Conservation (phyloP, 2,329 filamentous ascomycete genomes). For the Phyllosticta capitalensis region DNA sequence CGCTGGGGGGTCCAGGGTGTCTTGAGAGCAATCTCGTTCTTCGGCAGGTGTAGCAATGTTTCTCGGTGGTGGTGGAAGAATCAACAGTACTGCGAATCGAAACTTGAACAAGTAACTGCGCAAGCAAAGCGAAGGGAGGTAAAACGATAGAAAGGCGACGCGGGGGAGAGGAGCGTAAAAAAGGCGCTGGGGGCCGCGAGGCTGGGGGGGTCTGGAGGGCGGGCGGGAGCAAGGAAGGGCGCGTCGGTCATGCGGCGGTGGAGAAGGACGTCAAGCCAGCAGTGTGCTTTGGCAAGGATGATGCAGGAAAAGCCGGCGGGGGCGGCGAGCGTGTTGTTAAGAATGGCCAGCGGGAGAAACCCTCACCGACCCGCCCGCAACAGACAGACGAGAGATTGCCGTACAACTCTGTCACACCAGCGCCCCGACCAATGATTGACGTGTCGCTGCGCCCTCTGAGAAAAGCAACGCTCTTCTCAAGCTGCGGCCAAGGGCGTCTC, state of each 20-base stretch:
- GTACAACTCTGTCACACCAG: conserved; percentile 10
- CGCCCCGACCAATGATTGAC: conserved; percentile 7
- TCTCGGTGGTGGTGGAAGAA: neutral
- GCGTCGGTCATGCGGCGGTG: conserved; percentile 11
- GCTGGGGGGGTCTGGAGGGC: conserved; percentile 1
- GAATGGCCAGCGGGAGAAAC: neutral
- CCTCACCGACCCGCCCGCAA: neutral
- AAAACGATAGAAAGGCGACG: neutral
- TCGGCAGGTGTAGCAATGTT: neutral
- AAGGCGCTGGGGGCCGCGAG: conserved; percentile 3
- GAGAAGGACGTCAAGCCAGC: conserved; percentile 4
- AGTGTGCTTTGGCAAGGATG: conserved; percentile 6
- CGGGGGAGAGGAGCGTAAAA: conserved; percentile 9
- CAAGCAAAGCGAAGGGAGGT: conserved; percentile 3
- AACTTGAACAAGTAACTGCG: neutral
- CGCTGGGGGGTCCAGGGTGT: conserved; percentile 11
- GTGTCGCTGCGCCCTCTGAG: conserved; percentile 6
- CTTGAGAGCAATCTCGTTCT: neutral
- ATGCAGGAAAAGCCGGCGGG: conserved; percentile 1
- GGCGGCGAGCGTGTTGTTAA: neutral
- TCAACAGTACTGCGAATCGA: neutral
- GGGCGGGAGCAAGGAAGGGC: conserved; percentile 7
- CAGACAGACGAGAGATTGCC: conserved; percentile 9
- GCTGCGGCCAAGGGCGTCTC: conserved; percentile 9
- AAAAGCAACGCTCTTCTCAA: conserved; percentile 6